These are phyloP conservation scores for Biscogniauxia mediterranea DNA, from an alignment of 2,329 filamentous ascomycete species.

Conservation along the genomic window DNA sequence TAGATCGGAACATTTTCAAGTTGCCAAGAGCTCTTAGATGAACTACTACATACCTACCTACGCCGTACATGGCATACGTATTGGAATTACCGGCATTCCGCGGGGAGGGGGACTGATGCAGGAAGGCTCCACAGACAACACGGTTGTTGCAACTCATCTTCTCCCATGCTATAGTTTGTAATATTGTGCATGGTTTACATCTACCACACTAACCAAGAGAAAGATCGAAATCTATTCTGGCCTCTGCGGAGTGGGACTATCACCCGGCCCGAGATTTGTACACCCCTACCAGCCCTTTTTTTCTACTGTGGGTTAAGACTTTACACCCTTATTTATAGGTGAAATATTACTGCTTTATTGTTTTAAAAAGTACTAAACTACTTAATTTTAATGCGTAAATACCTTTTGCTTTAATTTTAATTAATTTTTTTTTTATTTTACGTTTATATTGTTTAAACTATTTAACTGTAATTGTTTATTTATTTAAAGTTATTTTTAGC, in stretches of 20 bases:
- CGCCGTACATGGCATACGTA: not conserved
- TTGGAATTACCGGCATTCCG: not conserved
- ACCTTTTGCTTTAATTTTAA: too few relatives aligned
- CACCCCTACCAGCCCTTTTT: too few relatives aligned
- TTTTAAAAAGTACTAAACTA: too few relatives aligned
- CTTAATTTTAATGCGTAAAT: too few relatives aligned
- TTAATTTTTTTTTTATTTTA: too few relatives aligned
- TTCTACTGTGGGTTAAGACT: too few relatives aligned
- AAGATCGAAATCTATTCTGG: not conserved
- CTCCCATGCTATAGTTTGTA: not conserved
- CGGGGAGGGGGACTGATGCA: not conserved
- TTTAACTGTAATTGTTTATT: too few relatives aligned
- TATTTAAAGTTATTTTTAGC: too few relatives aligned
- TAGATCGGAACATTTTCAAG: not conserved
- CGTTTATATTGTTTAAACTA: too few relatives aligned
- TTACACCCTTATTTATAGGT: too few relatives aligned
- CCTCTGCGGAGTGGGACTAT: not conserved
- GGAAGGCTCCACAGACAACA: not conserved
- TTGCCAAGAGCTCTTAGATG: not conserved
- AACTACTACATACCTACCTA: not conserved
- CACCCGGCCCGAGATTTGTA: not conserved
- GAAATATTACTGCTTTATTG: too few relatives aligned
- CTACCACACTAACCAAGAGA: not conserved
- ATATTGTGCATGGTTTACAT: not conserved
- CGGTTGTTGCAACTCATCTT: not conserved